Percentiles rank a stretch among this genome's conserved stretches.
Conservation (phyloP, 2,329 filamentous ascomycete genomes). For the Ophiostoma sp. region DNA sequence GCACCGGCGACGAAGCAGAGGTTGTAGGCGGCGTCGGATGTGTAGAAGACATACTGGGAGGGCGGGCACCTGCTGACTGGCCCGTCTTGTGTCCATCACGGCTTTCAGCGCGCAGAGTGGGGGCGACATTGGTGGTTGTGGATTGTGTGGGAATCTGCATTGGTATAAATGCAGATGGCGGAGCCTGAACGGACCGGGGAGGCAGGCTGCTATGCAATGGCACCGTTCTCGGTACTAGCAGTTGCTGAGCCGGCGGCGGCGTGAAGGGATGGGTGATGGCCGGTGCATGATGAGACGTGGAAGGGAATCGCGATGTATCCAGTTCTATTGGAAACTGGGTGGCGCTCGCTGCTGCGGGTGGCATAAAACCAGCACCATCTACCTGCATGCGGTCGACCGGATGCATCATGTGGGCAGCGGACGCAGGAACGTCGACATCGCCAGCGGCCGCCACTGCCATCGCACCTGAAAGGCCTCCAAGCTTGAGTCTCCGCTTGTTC, state of each 20-base stretch:
- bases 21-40: not conserved
- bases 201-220: not conserved
- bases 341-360: not conserved
- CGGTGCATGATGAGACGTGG: not conserved
- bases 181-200: no score
- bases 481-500: constrained; percentile 19
- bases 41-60: not conserved
- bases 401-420: not conserved
- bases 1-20: not conserved
- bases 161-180: not conserved
- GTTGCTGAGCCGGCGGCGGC: not conserved
- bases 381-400: constrained; percentile 13
- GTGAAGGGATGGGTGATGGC: not conserved
- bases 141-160: constrained; percentile 19
- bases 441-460: not conserved
- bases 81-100: not conserved
- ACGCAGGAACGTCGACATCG: not conserved
- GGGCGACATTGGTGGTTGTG: not conserved
- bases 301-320: not conserved
- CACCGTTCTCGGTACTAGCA: not conserved
- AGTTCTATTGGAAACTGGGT: not conserved
- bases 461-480: not conserved
- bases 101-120: not conserved
- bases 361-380: constrained; percentile 7
- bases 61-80: no score